Evolutionary conservation across 306 rosid genomes (phyloP), one percentile per base, ranked within the genome.

Genomic region (Rosa persica): DNA sequence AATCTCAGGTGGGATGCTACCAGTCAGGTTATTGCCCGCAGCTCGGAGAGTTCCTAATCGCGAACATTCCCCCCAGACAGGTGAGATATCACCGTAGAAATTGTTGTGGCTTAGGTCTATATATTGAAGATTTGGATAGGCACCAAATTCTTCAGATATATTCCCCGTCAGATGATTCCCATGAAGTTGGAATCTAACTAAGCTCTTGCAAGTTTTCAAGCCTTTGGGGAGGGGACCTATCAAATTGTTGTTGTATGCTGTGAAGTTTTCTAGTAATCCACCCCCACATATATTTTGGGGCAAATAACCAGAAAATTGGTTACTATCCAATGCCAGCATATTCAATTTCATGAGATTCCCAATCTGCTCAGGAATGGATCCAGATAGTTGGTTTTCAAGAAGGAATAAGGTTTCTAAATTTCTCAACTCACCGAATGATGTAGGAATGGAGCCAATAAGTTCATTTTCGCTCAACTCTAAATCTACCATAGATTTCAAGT

Each of bases 101-200:
- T 79, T 36, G 39, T 85, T 85, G 61, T 82, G 68, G 67, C 83
- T 79, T 34, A 85, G 51, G 51, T 79, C 74, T 17, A 85, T 23
- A 46, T 66, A 82, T 55, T 67, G 64, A 47, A 85, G 78, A 5
- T 48, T 72, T 19, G 85, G 81, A 69, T 78, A 85, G 44, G 71
- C 30, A 19, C 76, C 83, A 7, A 81, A 81, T 13, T 70, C 88
- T 85, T 81, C 76, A 2, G 85, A 81, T 55, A 85, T 43, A 61
- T 85, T 75, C 6, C 79, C 88, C 9, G 27, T 44, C 20, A 85
- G 77, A 4, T 64, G 30, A 81, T 85, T 85, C 27, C 51, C 43
- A 25, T 75, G 76, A 20, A 85, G 85, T 5, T 69, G 58, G 19
- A 82, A 55, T n/a, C 82, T 70, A 8, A 78, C 54, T 61, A 82